Percentiles rank a stretch among this genome's conserved stretches.
These are phyloP conservation scores for Monilinia vaccinii-corymbosi DNA, from an alignment of 2,329 filamentous ascomycete genomes.

Conservation along the genomic window DNA sequence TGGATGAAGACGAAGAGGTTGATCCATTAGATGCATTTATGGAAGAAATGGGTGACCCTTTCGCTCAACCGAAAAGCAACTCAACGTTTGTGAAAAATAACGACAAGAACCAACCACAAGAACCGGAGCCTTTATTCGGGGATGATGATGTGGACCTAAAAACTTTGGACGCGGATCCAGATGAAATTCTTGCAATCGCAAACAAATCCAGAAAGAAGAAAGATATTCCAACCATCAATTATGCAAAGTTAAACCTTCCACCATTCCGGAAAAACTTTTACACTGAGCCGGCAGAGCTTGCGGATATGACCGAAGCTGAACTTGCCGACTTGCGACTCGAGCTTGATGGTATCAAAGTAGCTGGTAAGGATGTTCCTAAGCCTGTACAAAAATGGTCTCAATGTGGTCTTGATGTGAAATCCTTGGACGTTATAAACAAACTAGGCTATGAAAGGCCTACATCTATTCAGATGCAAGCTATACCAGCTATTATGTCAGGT, in stretches of 20 bases:
- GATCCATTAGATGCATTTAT: constrained; percentile 98
- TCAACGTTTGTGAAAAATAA: constrained; percentile 25
- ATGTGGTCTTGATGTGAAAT: constrained; percentile 80
- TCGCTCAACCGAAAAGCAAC: constrained; percentile 33
- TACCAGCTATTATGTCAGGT: constrained; percentile 92
- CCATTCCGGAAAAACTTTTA: constrained; percentile 93
- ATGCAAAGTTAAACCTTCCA: constrained; percentile 76
- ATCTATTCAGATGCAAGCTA: constrained; percentile 88
- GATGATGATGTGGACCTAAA: constrained; percentile 67
- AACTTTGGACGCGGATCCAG: constrained; percentile 53
- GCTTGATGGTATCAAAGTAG: constrained; percentile 90
- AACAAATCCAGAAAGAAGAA: constrained; percentile 72
- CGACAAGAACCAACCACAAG: constrained; percentile 45
- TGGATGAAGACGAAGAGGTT: constrained; percentile 60
- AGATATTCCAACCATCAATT: constrained; percentile 82
- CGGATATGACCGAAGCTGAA: constrained; percentile 76
- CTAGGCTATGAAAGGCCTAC: constrained; percentile 84
- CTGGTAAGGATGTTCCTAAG: constrained; percentile 79
- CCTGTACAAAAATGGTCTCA: constrained; percentile 96
- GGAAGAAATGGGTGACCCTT: constrained; percentile 49
- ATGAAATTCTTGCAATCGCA: constrained; percentile 54
- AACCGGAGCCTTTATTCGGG: constrained; percentile 79
- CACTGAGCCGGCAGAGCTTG: constrained; percentile 76
- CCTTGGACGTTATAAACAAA: constrained; percentile 72
- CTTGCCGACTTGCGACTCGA: constrained; percentile 73